A percentile compares a stretch with the other conserved stretches of the same genome.
Conservation (phyloP, 2,329 filamentous ascomycete species). For the Amesomyces nigricolor region DNA sequence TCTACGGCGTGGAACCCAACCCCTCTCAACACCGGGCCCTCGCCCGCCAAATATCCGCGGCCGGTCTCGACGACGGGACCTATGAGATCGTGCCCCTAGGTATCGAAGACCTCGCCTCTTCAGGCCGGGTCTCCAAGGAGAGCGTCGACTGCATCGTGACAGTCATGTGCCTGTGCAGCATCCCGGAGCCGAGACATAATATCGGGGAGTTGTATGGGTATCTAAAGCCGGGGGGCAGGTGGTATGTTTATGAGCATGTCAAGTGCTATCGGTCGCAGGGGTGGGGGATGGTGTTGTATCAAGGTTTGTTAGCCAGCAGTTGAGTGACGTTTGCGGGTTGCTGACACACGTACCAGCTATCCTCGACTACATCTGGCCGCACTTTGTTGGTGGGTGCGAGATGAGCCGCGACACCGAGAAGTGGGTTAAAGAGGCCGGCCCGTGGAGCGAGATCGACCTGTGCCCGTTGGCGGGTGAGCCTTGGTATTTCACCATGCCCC, state of each 20-base stretch:
- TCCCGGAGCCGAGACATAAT: conserved; percentile 54
- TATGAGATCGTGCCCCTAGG: conserved; percentile 60
- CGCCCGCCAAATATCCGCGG: conserved; percentile 40
- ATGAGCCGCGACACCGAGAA: conserved; percentile 45
- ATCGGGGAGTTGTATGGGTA: conserved; percentile 50
- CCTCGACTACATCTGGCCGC: conserved; percentile 49
- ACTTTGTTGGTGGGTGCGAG: conserved; percentile 46
- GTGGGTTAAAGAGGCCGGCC: conserved; percentile 43
- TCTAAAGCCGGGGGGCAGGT: conserved; percentile 56
- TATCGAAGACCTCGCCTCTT: conserved; percentile 49
- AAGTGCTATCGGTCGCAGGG: conserved; percentile 31
- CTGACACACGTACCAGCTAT: conserved; percentile 34
- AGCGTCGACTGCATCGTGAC: conserved; percentile 56
- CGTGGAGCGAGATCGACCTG: conserved; percentile 47
- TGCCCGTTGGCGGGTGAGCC: conserved; percentile 36
- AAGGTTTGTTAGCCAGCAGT: conserved; percentile 41
- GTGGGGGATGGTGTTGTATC: conserved; percentile 42
- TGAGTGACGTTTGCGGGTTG: neutral
- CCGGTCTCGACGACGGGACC: conserved; percentile 45
- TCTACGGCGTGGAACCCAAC: conserved; percentile 64
- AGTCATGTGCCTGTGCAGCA: conserved; percentile 57
- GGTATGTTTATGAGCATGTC: conserved; percentile 61
- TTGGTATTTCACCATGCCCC: conserved; percentile 42
- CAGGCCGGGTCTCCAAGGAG: conserved; percentile 43
- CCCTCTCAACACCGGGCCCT: conserved; percentile 45